phyloP scores from a whole-genome alignment of 2,329 filamentous ascomycete species.

The Fusarium sp. region DNA sequence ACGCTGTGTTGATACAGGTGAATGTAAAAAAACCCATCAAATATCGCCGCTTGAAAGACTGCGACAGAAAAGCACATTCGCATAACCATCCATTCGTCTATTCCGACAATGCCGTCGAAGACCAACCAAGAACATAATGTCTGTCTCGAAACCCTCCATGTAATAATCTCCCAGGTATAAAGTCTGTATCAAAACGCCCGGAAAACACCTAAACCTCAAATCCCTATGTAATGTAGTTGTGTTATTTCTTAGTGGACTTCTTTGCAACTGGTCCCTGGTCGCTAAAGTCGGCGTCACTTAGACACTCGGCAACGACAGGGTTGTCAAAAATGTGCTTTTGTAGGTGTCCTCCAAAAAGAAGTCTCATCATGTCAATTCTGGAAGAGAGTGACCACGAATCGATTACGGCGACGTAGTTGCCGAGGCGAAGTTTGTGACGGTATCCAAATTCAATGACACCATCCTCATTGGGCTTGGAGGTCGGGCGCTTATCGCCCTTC shows the following conservation, averaged over 20 bases:
- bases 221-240: neutral
- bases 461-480: constrained; percentile 52
- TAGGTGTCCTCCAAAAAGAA: constrained; percentile 57
- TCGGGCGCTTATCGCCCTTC: constrained; percentile 53
- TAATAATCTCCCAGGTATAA: constrained; percentile 6
- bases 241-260: constrained; percentile 17
- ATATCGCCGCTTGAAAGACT: neutral
- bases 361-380: constrained; percentile 59
- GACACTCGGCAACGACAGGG: constrained; percentile 50
- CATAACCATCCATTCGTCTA: neutral
- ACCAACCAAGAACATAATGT: neutral
- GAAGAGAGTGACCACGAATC: constrained; percentile 62
- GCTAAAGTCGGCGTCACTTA: constrained; percentile 50
- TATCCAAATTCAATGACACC: constrained; percentile 62
- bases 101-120: neutral
- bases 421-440: constrained; percentile 59
- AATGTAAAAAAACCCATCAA: neutral
- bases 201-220: neutral
- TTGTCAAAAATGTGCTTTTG: constrained; percentile 51
- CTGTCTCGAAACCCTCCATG: neutral
- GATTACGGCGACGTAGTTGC: constrained; percentile 56
- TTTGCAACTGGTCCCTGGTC: constrained; percentile 32
- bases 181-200: constrained; percentile 20
- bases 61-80: neutral
- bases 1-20: neutral